Base-by-base conservation (phyloP, 495 filamentous ascomycete species). In the Friedmanniomyces simplex region DNA sequence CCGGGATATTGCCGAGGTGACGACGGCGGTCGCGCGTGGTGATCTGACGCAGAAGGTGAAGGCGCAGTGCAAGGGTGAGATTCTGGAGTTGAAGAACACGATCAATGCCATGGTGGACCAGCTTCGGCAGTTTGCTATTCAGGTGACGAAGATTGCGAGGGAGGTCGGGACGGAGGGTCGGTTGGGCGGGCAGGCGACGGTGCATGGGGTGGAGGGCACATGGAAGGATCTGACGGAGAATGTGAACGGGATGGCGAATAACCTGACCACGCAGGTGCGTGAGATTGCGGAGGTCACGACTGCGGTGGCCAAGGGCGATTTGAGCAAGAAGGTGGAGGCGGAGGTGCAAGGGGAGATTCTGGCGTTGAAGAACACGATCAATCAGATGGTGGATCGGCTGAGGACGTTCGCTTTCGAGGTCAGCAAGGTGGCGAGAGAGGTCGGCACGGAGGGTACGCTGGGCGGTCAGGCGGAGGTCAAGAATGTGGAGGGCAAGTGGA, bases 31-130 rank as follows among this genome's bases (percentile, higher is more conserved):
- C 45, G 93, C 93, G 57, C 89, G 88, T 74, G 90, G 90, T 75
- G 89, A 98, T 71, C 77, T 98, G 60, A 97, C 91, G 1, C 90
- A 95, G 67, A 96, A 96, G 73, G 93, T 98, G 16, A 87, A 91
- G 73, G 93, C 93, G 59, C 86, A 94, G 69, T 98, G 93, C 74
- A 88, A 93, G 69, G 93, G 93, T 49, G 93, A 98, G 74, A 96
- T 98, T 45, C 79, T 91, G 47, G 84, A 95, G 67, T 82, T 98
- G 43, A 98, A 98, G 72, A 86, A 87, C 51, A 98, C 94, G 42
- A 97, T 98, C 74, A 98, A 98, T 70, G 89, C 87, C 71, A 98
- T 98, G 93, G 93, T 98, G 60, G 93, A 96, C 68, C 93, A 96
- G 69, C 78, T 98, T 20, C 88, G 91, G 61, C 91, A 96, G 67